Base-by-base conservation (phyloP, 805 yeast species). In the Kodamaea jinghongensis region DNA sequence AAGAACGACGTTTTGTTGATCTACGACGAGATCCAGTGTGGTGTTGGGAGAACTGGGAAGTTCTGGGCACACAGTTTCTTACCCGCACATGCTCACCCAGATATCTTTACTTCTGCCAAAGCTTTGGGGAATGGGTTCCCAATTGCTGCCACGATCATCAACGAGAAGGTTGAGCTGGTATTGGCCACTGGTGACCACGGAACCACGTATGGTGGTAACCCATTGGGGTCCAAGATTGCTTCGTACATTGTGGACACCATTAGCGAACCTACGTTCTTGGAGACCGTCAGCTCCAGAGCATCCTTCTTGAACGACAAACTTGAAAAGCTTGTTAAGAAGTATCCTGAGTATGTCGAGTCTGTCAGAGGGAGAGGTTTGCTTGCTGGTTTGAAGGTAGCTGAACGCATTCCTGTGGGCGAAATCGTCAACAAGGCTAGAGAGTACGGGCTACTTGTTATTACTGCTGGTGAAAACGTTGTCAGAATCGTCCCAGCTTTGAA, bases 81-180 rank as follows among this genome's bases (percentile, higher is more conserved):
- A 36, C 90, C 93, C 28, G 61, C 69, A 34, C 86, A 79, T 43
- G 96, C 93, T 0, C 96, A 88, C 56, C 99, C 99, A 2, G 99
- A 93, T 62, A 87, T 93, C 43, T 61, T 91, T 32, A 91, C 98
- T 14, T 78, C 83, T 76, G 99, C 99, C 35, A 93, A 93, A 63
- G 97, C 98, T 2, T 70, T 93, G 33, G 99, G 98, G 45, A 93
- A 91, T 58, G 99, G 99, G 10, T 87, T 78, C 71, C 99, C 99
- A 23, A 83, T 93, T 50, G 96, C 95, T 40, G 99, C 97, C 4
- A 86, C 96, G 2, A 76, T 93, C 76, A 80, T 91, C 42, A 78
- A 86, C 39, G 93, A 87, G 48, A 73, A 77, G 36, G 84, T 93
- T 17, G 95, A 89, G 56, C 61, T 70, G 8, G 77, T 71, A 2